phyloP scores from a whole-genome alignment of 495 filamentous ascomycete species.

The Penicillium salamii region DNA sequence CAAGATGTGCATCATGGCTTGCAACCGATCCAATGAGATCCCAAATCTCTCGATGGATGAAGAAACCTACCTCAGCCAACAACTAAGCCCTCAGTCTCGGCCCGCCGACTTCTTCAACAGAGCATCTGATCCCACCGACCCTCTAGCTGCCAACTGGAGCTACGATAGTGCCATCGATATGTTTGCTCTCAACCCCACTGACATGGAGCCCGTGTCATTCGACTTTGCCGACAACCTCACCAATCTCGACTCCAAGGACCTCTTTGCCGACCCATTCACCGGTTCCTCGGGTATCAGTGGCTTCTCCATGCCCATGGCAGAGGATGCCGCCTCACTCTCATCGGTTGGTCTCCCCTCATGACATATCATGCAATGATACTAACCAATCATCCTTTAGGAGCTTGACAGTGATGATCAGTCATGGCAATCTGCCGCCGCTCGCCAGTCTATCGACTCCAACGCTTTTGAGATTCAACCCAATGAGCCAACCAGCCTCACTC shows the following conservation, averaged over 20 bases:
- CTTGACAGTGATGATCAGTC: conserved; percentile 44
- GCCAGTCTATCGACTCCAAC: conserved; percentile 22
- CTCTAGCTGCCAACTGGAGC: conserved; percentile 42
- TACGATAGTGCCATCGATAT: conserved; percentile 43
- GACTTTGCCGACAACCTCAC: conserved; percentile 36
- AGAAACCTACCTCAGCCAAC: conserved; percentile 24
- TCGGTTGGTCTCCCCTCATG: conserved; percentile 24
- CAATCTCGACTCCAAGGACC: conserved; percentile 33
- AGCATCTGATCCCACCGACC: conserved; percentile 33
- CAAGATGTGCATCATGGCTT: conserved; percentile 21
- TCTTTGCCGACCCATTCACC: conserved; percentile 34
- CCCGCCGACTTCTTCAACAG: conserved; percentile 22
- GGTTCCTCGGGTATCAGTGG: conserved; percentile 34
- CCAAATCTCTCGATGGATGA: conserved; percentile 18
- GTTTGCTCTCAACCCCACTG: conserved; percentile 35
- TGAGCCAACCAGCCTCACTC: conserved; percentile 9
- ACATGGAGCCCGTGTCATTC: conserved; percentile 34
- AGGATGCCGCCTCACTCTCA: conserved; percentile 34
- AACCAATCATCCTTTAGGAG: conserved; percentile 21
- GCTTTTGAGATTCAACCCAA: conserved; percentile 12
- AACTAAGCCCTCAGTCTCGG: conserved; percentile 23
- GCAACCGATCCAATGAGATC: conserved; percentile 18
- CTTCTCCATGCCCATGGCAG: conserved; percentile 34
- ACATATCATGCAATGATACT: conserved; percentile 4
- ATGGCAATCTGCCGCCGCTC: conserved; percentile 29